Conservation (phyloP, 768 basidiomycete genomes). For the Mycena albidolilacea region DNA sequence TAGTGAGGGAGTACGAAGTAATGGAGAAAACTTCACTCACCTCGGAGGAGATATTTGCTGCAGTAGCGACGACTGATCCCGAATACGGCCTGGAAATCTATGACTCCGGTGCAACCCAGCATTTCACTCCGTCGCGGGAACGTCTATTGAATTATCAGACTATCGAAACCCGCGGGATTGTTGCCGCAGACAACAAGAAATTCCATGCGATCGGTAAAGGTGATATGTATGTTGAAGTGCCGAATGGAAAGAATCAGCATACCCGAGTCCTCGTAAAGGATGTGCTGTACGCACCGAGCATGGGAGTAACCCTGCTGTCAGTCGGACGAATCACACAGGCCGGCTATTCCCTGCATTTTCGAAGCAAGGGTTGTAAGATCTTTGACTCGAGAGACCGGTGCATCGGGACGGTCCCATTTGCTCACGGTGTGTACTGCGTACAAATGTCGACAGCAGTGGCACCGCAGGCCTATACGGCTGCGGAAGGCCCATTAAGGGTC, state of each 20-base stretch:
- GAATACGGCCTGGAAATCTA: conserved; percentile 46
- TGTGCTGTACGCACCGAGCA: not conserved
- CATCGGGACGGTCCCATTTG: conserved; percentile 21
- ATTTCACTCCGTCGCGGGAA: conserved; percentile 51
- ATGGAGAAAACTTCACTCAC: not conserved
- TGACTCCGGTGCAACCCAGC: conserved; percentile 54
- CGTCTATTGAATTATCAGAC: conserved; percentile 46
- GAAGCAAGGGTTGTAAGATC: conserved; percentile 42
- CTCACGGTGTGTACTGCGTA: conserved; percentile 21
- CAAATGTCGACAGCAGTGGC: not conserved
- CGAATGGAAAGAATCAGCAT: conserved; percentile 36
- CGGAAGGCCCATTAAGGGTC: conserved; percentile 12
- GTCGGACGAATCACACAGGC: conserved; percentile 43
- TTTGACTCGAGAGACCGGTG: conserved; percentile 15
- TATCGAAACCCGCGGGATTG: conserved; percentile 46
- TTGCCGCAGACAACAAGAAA: conserved; percentile 44
- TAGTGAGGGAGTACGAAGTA: not conserved
- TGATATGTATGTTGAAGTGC: conserved; percentile 43
- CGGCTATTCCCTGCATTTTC: not conserved
- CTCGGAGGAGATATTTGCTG: conserved; percentile 1
- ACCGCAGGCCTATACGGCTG: not conserved
- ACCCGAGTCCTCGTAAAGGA: conserved; percentile 31
- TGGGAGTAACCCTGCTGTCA: conserved; percentile 50
- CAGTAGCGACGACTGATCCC: not conserved
- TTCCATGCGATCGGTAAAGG: no score